These are phyloP conservation scores for Cercospora citrullina DNA, from an alignment of 2,329 filamentous ascomycete genomes.

Conservation along the genomic window DNA sequence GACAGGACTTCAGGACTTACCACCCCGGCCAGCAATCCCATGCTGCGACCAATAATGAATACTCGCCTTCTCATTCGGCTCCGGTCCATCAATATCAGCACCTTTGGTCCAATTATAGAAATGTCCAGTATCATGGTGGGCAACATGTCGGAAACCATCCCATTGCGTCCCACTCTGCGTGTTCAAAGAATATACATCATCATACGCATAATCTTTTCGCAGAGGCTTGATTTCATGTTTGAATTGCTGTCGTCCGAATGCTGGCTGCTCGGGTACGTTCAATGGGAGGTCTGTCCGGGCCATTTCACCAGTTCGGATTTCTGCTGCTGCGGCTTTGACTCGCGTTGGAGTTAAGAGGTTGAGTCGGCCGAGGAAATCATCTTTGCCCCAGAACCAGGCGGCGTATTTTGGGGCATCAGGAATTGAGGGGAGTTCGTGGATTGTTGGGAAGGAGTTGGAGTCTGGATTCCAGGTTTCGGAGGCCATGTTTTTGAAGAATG, in stretches of 20 bases:
- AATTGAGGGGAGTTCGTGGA: conserved; percentile 55
- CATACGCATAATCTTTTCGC: conserved; percentile 41
- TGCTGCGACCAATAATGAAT: conserved; percentile 51
- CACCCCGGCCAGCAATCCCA: conserved; percentile 47
- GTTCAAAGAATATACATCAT: conserved; percentile 47
- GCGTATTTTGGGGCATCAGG: conserved; percentile 56
- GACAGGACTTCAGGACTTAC: too few species aligned
- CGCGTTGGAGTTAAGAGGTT: conserved; percentile 59
- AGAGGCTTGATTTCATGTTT: conserved; percentile 55
- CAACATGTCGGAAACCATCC: conserved; percentile 50
- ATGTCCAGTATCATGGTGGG: conserved; percentile 41
- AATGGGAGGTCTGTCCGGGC: conserved; percentile 58
- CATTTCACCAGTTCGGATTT: conserved; percentile 58
- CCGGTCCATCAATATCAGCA: conserved; percentile 43
- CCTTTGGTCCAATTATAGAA: conserved; percentile 49
- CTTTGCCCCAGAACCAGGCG: conserved; percentile 62
- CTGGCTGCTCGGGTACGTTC: conserved; percentile 54
- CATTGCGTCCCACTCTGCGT: conserved; percentile 50
- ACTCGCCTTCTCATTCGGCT: conserved; percentile 46
- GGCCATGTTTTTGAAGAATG: conserved; percentile 8
- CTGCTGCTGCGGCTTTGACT: conserved; percentile 54
- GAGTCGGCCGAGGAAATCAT: conserved; percentile 56
- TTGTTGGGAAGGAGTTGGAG: conserved; percentile 53
- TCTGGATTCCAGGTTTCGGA: conserved; percentile 47
- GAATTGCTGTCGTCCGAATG: conserved; percentile 55